Evolutionary conservation across 225 moss, liverwort and hornwort species (phyloP), one percentile per base, ranked within the genome.

Genomic region (Sphagnum contortum): DNA sequence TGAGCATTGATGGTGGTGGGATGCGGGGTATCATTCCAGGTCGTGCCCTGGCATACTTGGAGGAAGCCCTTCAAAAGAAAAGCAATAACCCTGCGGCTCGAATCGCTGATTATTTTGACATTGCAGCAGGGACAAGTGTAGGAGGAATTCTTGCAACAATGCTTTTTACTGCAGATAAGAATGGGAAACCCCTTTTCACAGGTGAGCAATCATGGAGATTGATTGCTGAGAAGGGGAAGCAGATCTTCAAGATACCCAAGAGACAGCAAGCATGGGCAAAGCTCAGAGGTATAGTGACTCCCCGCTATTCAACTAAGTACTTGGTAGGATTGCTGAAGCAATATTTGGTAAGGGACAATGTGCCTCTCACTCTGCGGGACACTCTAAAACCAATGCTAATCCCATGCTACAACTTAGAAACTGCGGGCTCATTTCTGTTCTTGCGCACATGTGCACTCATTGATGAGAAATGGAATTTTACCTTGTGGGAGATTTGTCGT

Each of bases 11-110:
- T 61, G 94, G 94, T 2, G 94, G 94, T 49, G 94, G 94, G 51
- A 94, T 94, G 94, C 84, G 89, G 12, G 91, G 91, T 13, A 91
- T 94, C 45, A 91, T 94, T 45, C 91, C 94, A 8, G 94, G 91
- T 44, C 76, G 81, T 14, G 69, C 91, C 4, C 79, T 94, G 11
- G 94, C 85, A 5, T 75, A 87, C 29, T 76, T 94, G 12, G 94
- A 94, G 66, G 73, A 70, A 66, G 74, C 81, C 69, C 79, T 94
- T 9, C 75, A 89, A 72, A 71, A 68, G 71, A 89, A 85, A 44
- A 94, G 94, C 45, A 85, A 85, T 3, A 75, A 94, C 66, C 63
- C 87, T 0, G 76, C 91, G 64, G 91, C 94, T 4, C 84, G 80
- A 73, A 87, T 94, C 49, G 89, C 80, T 4, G 94, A 94, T 68